Conservation (phyloP, 164 flowering plant genomes). For the Pachysandra terminalis region DNA sequence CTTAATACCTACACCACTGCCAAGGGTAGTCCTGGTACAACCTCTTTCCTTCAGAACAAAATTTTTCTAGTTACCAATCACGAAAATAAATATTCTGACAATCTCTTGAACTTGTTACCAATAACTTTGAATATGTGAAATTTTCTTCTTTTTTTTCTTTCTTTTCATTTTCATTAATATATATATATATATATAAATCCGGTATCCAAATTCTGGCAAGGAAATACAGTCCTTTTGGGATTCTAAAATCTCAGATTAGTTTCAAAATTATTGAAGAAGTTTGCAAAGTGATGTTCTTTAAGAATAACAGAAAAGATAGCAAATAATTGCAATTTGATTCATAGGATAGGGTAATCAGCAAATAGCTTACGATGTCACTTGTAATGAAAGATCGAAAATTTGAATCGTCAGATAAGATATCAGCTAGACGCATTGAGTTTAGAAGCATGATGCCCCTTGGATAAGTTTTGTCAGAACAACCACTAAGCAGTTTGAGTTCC, state of each 20-base stretch:
- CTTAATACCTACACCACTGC: neutral
- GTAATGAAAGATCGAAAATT: constrained; percentile 80
- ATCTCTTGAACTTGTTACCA: too few species aligned
- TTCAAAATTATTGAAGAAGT: too few species aligned
- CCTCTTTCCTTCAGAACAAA: too few species aligned
- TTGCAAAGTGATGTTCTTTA: neutral
- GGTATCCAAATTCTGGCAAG: neutral
- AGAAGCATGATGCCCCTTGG: constrained; percentile 82
- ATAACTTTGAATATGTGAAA: too few species aligned
- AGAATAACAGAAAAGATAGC: constrained; percentile 1
- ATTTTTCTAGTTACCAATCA: neutral
- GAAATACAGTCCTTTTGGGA: neutral
- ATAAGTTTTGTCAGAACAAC: constrained; percentile 29
- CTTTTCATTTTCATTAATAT: too few species aligned
- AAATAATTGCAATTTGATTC: neutral
- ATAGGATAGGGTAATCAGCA: constrained; percentile 2
- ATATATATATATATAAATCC: too few species aligned
- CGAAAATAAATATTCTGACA: too few species aligned
- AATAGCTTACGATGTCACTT: constrained; percentile 63
- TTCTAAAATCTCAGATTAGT: neutral
- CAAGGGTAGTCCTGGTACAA: neutral
- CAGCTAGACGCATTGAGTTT: constrained; percentile 89
- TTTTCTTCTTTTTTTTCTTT: too few species aligned
- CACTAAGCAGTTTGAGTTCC: constrained; percentile 27
- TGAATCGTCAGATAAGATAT: constrained; percentile 96